phyloP scores from a whole-genome alignment of 441 rosid species.

The Hura crepitans region DNA sequence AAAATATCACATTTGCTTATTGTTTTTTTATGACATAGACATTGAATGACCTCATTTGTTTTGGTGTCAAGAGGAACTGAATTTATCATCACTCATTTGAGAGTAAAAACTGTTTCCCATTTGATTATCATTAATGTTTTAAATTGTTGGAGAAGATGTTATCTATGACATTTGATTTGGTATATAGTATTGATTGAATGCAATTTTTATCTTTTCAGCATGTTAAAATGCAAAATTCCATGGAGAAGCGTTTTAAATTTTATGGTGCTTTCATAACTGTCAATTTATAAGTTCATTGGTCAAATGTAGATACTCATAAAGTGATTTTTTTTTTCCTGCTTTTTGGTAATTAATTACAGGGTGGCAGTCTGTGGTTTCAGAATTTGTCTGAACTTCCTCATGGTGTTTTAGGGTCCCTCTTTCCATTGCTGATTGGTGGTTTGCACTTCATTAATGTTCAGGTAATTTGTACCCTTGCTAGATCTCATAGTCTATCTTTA shows the following conservation, averaged over 20 bases:
- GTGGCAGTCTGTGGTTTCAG: constrained; percentile 92
- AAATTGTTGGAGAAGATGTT: neutral
- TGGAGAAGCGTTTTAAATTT: neutral
- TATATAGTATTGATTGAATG: neutral
- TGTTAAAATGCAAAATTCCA: neutral
- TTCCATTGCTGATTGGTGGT: constrained; percentile 65
- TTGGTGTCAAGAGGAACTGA: neutral
- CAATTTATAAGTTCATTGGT: neutral
- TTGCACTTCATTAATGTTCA: constrained; percentile 75
- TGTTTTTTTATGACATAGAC: neutral
- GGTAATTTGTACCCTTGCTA: constrained; percentile 36
- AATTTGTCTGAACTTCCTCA: constrained; percentile 65
- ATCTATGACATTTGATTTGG: neutral
- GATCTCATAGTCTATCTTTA: neutral
- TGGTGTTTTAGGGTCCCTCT: constrained; percentile 57
- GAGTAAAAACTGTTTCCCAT: neutral
- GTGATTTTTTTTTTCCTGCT: constrained; percentile 1
- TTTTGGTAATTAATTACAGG: constrained; percentile 48
- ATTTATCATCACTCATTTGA: neutral
- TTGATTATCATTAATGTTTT: neutral
- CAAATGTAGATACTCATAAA: neutral
- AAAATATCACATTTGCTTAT: neutral
- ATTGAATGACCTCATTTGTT: neutral
- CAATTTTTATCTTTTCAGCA: neutral
- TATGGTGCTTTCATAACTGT: neutral